Percentiles rank a stretch among this genome's conserved stretches.
These are phyloP conservation scores for Aspergillus novofumigatus DNA, from an alignment of 2,329 filamentous ascomycete genomes.

Conservation along the genomic window DNA sequence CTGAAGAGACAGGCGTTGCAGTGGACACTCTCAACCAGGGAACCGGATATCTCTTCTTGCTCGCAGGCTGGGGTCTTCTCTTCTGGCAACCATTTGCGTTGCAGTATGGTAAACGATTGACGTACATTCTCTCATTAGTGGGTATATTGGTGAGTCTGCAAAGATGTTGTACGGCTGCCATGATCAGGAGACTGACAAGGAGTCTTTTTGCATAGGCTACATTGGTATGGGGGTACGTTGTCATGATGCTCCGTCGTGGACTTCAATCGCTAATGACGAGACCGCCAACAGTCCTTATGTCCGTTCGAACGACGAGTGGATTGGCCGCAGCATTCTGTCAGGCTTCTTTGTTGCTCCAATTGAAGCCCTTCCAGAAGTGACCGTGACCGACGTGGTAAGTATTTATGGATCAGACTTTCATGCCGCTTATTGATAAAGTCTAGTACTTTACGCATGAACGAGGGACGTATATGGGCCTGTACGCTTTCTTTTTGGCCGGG, in stretches of 20 bases:
- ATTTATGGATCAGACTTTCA: neutral
- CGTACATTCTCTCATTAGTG: constrained; percentile 30
- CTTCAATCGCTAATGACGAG: neutral
- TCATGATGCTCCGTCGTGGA: neutral
- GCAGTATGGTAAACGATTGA: constrained; percentile 40
- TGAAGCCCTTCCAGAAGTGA: constrained; percentile 40
- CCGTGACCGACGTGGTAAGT: constrained; percentile 40
- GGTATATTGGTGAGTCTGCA: constrained; percentile 27
- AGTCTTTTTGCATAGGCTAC: constrained; percentile 15
- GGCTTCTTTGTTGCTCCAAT: constrained; percentile 41
- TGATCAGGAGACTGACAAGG: neutral
- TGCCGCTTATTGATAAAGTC: neutral
- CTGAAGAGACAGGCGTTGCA: constrained; percentile 33
- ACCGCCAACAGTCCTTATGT: constrained; percentile 25
- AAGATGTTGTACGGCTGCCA: neutral
- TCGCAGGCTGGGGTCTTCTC: constrained; percentile 43
- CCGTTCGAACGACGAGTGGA: constrained; percentile 35
- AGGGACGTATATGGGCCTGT: constrained; percentile 39
- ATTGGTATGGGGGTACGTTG: constrained; percentile 31
- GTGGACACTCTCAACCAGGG: constrained; percentile 35
- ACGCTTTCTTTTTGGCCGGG: constrained; percentile 38
- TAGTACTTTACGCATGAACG: constrained; percentile 43
- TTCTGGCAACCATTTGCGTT: constrained; percentile 48
- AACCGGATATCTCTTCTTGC: constrained; percentile 39
- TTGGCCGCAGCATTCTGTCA: constrained; percentile 32